Base-by-base conservation (phyloP, 2,329 filamentous ascomycete species). In the Alternaria dauci region DNA sequence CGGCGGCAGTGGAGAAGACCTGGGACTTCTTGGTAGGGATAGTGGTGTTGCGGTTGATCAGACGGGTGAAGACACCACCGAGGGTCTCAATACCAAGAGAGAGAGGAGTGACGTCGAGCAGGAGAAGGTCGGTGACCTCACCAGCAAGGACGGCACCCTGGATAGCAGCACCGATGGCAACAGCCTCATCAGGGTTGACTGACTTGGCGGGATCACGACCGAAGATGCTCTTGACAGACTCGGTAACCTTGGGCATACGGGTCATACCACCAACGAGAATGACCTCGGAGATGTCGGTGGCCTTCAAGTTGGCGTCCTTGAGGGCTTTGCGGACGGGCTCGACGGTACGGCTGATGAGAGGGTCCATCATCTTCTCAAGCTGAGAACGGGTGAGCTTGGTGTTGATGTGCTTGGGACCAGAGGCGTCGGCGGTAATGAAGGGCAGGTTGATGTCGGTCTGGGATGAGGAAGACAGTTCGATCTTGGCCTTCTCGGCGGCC, bases 21-120 rank as follows among this genome's bases (percentile, higher is more conserved):
- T 97, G 93, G 12, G 94, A 97, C 87, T 98, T 98, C 91, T 97
- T 97, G 84, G 94, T 98, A 59, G 94, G 94, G 79, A 98, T 98
- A 70, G 94, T 97, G 78, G 94, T 98, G 88, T 98, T 98, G 75
- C 94, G 92, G 90, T 96, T 97, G 87, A 98, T 98, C 81, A 98
- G 83, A 79, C 93, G 93, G 67, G 94, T 97, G 87, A 98, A 97
- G 76, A 97, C 94, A 88, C 94, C 94, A 73, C 94, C 94, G 32
- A 97, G 91, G 59, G 94, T 98, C 89, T 98, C 94, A 72, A 98
- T 97, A 91, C 94, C 94, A 67, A 98, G 93, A 52, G 94, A 97
- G 38, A 97, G 88, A 72, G 94, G 94, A 69, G 94, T 97, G 69
- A 97, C 94, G 80, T 98, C 94, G 72, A 98, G 91, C 62, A 98